Evolutionary conservation across 2,329 filamentous ascomycete species (phyloP).

Genomic region (Cladosporium sp.): DNA sequence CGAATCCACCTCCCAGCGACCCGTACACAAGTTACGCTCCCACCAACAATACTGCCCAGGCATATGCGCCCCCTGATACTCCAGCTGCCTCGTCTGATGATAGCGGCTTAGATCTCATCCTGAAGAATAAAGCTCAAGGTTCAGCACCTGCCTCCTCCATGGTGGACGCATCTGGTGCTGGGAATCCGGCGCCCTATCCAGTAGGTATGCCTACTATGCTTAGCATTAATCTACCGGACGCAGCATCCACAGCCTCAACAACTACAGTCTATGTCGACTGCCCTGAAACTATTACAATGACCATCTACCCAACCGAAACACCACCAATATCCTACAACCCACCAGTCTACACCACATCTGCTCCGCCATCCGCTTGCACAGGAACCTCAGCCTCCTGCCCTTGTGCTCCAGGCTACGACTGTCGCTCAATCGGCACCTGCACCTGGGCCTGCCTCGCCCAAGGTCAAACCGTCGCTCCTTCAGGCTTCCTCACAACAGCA

Average conservation of each 20-base stretch:
- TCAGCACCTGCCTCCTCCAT: background rate
- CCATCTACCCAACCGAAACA: constrained; percentile 14
- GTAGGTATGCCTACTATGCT: background rate
- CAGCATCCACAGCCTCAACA: constrained; percentile 1
- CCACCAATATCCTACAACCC: background rate
- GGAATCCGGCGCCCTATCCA: background rate
- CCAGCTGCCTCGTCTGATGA: background rate
- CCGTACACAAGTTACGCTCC: constrained; percentile 6
- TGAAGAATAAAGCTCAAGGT: background rate
- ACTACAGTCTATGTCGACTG: constrained; percentile 22
- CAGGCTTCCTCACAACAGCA: constrained; percentile 13
- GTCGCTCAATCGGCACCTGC: constrained; percentile 17
- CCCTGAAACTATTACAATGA: constrained; percentile 21
- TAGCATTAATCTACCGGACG: background rate
- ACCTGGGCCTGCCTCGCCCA: constrained; percentile 19
- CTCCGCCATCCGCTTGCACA: constrained; percentile 16
- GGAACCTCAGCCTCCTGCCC: constrained; percentile 20
- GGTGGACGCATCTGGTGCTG: background rate
- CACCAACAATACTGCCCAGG: background rate
- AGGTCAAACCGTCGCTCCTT: constrained; percentile 11
- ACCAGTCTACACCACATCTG: constrained; percentile 14
- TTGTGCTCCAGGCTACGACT: constrained; percentile 19
- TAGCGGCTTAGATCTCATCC: background rate
- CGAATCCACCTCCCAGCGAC: constrained; percentile 1
- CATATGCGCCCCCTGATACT: background rate